phyloP scores from a whole-genome alignment of 495 filamentous ascomycete genomes.

The Aspergillus campestris region DNA sequence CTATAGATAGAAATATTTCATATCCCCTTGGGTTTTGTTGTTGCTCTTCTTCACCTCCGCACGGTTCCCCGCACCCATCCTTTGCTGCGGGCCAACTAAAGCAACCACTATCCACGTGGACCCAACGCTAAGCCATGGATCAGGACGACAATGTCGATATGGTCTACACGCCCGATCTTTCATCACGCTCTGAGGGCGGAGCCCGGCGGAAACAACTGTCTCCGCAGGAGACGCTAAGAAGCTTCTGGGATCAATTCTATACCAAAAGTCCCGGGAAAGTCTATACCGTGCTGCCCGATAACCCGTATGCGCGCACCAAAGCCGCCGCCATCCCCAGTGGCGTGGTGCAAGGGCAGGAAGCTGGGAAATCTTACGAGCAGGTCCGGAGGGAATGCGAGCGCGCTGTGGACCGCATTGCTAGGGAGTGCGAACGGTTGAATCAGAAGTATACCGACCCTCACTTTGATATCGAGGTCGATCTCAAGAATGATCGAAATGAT shows the following conservation, averaged over 20 bases:
- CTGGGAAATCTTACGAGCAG: slow-evolving; percentile 61
- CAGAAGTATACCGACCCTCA: slow-evolving; percentile 84
- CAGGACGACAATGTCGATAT: slow-evolving; percentile 27
- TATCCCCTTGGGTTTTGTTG: too few species aligned
- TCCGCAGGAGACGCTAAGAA: slow-evolving; percentile 63
- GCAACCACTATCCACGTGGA: too few species aligned
- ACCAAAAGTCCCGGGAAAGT: slow-evolving; percentile 53
- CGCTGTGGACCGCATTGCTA: slow-evolving; percentile 74
- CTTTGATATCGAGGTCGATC: slow-evolving; percentile 79
- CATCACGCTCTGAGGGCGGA: slow-evolving; percentile 32
- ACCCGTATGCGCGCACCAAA: slow-evolving; percentile 57
- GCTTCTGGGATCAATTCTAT: slow-evolving; percentile 74
- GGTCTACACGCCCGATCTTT: slow-evolving; percentile 20
- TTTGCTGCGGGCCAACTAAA: too few species aligned
- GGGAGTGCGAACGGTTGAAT: slow-evolving; percentile 76
- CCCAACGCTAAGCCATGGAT: slow-evolving; percentile 16
- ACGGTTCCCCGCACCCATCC: too few species aligned
- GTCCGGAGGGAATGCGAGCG: slow-evolving; percentile 58
- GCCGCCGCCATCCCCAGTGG: slow-evolving; percentile 46
- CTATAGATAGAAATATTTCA: too few species aligned
- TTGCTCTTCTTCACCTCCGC: too few species aligned
- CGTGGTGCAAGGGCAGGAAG: slow-evolving; percentile 45
- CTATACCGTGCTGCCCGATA: slow-evolving; percentile 64
- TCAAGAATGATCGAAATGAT: slow-evolving; percentile 52
- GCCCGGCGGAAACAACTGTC: slow-evolving; percentile 45